Conservation (phyloP, 352 stramenopile genomes). For the Globisporangium splendens region DNA sequence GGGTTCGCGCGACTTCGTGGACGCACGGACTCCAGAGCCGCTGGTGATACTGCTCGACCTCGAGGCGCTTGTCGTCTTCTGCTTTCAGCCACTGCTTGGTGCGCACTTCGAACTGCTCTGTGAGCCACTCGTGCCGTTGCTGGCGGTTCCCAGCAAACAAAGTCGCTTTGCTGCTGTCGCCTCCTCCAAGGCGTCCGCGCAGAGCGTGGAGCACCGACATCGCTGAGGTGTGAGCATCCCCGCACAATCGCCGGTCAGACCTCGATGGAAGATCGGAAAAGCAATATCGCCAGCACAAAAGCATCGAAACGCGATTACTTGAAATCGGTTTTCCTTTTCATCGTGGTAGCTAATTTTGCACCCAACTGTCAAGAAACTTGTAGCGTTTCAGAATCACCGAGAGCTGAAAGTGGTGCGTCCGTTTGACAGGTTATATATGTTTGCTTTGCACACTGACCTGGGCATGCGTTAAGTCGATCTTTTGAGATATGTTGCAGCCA, state of each 20-base stretch:
- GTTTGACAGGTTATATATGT: too few species aligned
- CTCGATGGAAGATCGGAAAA: too few species aligned
- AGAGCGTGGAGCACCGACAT: conserved; percentile 8
- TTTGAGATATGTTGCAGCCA: too few species aligned
- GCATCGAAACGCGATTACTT: too few species aligned
- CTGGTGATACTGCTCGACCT: conserved; percentile 29
- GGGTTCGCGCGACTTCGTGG: conserved; percentile 22
- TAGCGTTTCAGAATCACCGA: too few species aligned
- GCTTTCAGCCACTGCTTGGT: conserved; percentile 36
- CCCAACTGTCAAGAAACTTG: too few species aligned
- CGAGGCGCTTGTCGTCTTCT: conserved; percentile 21
- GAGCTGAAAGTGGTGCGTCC: too few species aligned
- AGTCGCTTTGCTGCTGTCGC: not conserved
- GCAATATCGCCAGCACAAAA: too few species aligned
- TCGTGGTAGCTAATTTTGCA: too few species aligned
- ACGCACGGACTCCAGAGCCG: conserved; percentile 50
- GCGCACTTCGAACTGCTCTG: conserved; percentile 39
- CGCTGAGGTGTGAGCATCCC: not conserved
- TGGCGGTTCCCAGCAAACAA: conserved; percentile 9
- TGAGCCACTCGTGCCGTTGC: conserved; percentile 44
- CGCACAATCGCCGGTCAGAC: conserved; percentile 3
- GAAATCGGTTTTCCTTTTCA: too few species aligned
- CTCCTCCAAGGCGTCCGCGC: conserved; percentile 6
- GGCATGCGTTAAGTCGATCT: too few species aligned
- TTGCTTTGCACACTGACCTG: too few species aligned